phyloP scores from a whole-genome alignment of 495 filamentous ascomycete genomes.

The Neurospora sp. region DNA sequence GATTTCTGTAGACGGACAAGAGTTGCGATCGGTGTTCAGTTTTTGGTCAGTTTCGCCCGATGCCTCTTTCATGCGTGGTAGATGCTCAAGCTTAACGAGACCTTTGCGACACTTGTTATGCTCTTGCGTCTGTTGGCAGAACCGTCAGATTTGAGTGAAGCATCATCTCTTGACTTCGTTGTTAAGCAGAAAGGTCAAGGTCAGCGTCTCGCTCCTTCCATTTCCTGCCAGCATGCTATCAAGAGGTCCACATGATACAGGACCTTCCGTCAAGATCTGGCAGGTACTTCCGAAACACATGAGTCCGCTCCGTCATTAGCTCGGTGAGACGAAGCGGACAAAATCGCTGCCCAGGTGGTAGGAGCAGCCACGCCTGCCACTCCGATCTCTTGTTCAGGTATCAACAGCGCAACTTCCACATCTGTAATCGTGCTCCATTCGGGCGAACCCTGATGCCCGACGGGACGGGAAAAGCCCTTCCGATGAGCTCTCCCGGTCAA shows the following conservation, averaged over 20 bases:
- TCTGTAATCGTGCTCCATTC: not conserved
- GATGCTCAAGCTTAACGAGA: not conserved
- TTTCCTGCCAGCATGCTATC: not conserved
- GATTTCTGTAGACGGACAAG: not conserved
- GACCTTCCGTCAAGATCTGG: not conserved
- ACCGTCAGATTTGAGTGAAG: not conserved
- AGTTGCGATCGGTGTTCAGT: not conserved
- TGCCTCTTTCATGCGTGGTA: not conserved
- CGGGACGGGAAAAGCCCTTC: not conserved
- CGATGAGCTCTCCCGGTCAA: not conserved
- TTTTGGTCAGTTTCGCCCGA: not conserved
- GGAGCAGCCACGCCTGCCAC: not conserved
- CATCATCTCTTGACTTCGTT: not conserved
- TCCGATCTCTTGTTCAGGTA: not conserved
- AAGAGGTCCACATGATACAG: not conserved
- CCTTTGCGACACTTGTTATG: not conserved
- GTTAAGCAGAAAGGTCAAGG: not conserved
- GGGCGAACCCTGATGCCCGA: not conserved
- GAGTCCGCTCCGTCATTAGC: not conserved
- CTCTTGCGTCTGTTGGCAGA: not conserved
- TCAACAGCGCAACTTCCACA: not conserved
- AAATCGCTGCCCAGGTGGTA: not conserved
- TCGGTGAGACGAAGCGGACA: not conserved
- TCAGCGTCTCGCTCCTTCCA: not conserved
- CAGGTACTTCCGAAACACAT: not conserved